Conservation (phyloP, 768 basidiomycete species). For the Wakefieldia striispora region DNA sequence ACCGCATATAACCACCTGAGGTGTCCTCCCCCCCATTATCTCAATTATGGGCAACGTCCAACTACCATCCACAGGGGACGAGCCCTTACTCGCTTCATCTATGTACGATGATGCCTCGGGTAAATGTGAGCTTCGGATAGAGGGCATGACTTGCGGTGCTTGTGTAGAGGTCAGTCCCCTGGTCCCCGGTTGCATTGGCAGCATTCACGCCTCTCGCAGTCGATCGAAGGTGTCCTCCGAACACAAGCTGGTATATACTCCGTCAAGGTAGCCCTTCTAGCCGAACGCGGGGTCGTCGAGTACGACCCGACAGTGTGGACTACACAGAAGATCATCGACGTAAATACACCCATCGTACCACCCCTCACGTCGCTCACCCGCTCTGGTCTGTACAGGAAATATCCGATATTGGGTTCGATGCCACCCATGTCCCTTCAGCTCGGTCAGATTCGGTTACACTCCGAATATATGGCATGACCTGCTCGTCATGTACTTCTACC, state of each 20-base stretch:
- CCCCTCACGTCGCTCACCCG: conserved; percentile 4
- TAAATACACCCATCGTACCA: conserved; percentile 26
- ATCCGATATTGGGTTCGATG: conserved; percentile 90
- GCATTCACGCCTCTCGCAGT: conserved; percentile 37
- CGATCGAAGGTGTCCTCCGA: conserved; percentile 82
- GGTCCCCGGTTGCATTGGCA: neutral
- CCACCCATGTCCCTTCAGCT: conserved; percentile 65
- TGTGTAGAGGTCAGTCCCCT: conserved; percentile 72
- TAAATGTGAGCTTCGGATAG: conserved; percentile 76
- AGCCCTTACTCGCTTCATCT: conserved; percentile 25
- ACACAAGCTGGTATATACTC: conserved; percentile 86
- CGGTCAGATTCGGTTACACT: conserved; percentile 69
- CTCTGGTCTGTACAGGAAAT: conserved; percentile 61
- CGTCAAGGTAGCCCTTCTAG: conserved; percentile 93
- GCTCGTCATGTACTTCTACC: conserved; percentile 74
- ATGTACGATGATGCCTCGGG: conserved; percentile 30
- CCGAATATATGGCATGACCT: conserved; percentile 90
- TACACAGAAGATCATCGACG: conserved; percentile 72
- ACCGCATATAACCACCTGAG: neutral
- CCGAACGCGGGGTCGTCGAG: conserved; percentile 89
- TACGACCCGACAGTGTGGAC: conserved; percentile 85
- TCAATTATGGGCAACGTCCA: conserved; percentile 9
- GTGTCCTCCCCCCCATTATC: conserved; percentile 8
- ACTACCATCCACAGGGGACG: conserved; percentile 15
- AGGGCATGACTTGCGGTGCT: conserved; percentile 89